A percentile compares a stretch with the other conserved stretches of the same genome.
phyloP scores from a whole-genome alignment of 352 stramenopile genomes.

The Pythium insidiosum region DNA sequence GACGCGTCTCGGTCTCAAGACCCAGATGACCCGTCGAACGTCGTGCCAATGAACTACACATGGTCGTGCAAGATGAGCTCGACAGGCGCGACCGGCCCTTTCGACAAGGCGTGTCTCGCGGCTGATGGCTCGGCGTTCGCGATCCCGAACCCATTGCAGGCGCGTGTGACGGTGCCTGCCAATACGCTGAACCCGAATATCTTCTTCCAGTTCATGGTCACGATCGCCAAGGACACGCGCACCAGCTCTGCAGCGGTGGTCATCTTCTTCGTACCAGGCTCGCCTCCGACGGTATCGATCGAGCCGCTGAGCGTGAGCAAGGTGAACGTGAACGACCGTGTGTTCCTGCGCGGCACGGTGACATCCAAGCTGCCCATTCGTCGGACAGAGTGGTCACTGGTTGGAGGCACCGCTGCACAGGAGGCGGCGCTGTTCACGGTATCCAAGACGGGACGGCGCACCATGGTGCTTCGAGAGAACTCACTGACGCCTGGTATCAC shows the following conservation, averaged over 20 bases:
- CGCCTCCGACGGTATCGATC: slow-evolving; percentile 42
- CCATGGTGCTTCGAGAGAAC: slow-evolving; percentile 43
- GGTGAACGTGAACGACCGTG: slow-evolving; percentile 47
- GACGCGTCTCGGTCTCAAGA: slow-evolving; percentile 46
- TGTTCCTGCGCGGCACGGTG: slow-evolving; percentile 40
- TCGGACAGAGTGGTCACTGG: slow-evolving; percentile 37
- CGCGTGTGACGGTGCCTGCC: slow-evolving; percentile 23
- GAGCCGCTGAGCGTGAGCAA: slow-evolving; percentile 30
- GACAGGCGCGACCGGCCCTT: slow-evolving; percentile 15
- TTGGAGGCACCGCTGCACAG: slow-evolving; percentile 15
- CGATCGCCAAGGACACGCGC: slow-evolving; percentile 29
- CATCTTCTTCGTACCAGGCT: slow-evolving; percentile 37
- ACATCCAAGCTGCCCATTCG: slow-evolving; percentile 32
- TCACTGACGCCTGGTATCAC: slow-evolving; percentile 27
- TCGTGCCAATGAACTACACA: slow-evolving; percentile 23
- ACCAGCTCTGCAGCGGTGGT: slow-evolving; percentile 23
- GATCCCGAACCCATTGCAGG: too few species aligned
- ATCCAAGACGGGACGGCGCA: slow-evolving; percentile 17
- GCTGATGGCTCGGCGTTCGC: slow-evolving; percentile 5
- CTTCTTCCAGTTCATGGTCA: slow-evolving; percentile 46
- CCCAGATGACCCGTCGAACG: slow-evolving; percentile 30
- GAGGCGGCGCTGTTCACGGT: slow-evolving; percentile 39
- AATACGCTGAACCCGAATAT: slow-evolving; percentile 39
- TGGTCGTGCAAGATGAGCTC: slow-evolving; percentile 32
- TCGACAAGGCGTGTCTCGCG: slow-evolving; percentile 22